phyloP scores from a whole-genome alignment of 768 basidiomycete genomes.

The Coprinellus micaceus region DNA sequence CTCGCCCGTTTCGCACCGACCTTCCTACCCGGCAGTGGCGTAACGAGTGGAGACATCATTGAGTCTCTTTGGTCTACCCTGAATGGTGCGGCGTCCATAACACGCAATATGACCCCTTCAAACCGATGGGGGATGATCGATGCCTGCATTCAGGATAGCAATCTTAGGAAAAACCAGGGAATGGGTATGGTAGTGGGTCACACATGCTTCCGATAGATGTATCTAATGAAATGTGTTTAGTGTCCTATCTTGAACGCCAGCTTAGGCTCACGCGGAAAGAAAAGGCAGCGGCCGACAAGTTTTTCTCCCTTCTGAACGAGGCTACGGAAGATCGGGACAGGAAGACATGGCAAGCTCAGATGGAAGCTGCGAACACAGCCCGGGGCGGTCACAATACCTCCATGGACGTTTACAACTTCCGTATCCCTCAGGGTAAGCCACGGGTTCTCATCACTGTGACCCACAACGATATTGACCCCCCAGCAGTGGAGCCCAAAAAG shows the following conservation, averaged over 20 bases:
- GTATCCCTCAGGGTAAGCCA: no score
- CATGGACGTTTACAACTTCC: no score
- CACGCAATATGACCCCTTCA: slow-evolving; percentile 9
- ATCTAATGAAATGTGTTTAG: not conserved
- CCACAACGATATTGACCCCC: not conserved
- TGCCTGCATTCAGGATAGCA: no score
- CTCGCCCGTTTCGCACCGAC: no score
- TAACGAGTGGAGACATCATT: slow-evolving; percentile 14
- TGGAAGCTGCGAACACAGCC: not conserved
- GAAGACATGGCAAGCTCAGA: not conserved
- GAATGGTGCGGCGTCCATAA: slow-evolving; percentile 6
- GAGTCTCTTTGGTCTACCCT: slow-evolving; percentile 17
- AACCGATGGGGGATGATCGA: slow-evolving; percentile 14
- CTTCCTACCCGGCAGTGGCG: no score
- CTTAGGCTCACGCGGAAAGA: not conserved
- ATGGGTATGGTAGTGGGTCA: not conserved
- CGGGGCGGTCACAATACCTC: no score
- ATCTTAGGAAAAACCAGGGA: slow-evolving; percentile 16
- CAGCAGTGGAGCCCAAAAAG: not conserved
- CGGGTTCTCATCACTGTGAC: not conserved
- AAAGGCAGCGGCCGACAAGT: not conserved
- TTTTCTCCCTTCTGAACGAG: not conserved
- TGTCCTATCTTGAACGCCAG: not conserved
- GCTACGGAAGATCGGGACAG: not conserved
- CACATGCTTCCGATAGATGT: not conserved